phyloP scores from a whole-genome alignment of 2,329 filamentous ascomycete genomes.

The Fusarium subtropicale region DNA sequence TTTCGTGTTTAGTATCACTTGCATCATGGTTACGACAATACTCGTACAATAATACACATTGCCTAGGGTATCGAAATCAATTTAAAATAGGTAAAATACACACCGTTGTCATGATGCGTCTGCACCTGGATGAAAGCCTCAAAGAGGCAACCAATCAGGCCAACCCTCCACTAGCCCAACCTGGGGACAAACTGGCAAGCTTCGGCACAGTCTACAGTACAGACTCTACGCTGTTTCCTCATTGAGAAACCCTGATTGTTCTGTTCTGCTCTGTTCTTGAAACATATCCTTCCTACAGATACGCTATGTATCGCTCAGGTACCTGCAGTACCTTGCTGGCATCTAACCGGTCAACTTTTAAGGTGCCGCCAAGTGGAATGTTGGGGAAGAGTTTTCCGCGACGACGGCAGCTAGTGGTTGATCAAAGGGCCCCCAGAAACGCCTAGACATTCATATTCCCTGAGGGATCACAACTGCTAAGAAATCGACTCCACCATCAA shows the following conservation, averaged over 20 bases:
- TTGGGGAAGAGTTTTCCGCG: constrained; percentile 49
- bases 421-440: constrained; percentile 40
- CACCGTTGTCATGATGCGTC: constrained; percentile 35
- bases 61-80: not conserved
- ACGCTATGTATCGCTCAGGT: constrained; percentile 23
- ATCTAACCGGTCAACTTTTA: constrained; percentile 39
- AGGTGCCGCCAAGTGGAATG: constrained; percentile 49
- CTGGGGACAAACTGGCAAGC: constrained; percentile 40
- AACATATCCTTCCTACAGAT: not conserved
- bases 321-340: constrained; percentile 43
- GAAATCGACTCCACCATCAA: constrained; percentile 27
- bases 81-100: constrained; percentile 12
- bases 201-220: constrained; percentile 38
- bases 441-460: constrained; percentile 28
- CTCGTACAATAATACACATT: not conserved
- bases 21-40: not conserved
- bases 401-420: constrained; percentile 43
- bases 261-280: constrained; percentile 10
- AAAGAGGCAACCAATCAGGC: constrained; percentile 38
- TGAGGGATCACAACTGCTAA: constrained; percentile 29
- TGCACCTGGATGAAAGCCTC: constrained; percentile 32
- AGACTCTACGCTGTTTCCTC: constrained; percentile 22
- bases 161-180: constrained; percentile 28
- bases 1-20: constrained; percentile 4
- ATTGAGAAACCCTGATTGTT: constrained; percentile 22